phyloP scores from a whole-genome alignment of 768 basidiomycete genomes.

The Suillus americanus region DNA sequence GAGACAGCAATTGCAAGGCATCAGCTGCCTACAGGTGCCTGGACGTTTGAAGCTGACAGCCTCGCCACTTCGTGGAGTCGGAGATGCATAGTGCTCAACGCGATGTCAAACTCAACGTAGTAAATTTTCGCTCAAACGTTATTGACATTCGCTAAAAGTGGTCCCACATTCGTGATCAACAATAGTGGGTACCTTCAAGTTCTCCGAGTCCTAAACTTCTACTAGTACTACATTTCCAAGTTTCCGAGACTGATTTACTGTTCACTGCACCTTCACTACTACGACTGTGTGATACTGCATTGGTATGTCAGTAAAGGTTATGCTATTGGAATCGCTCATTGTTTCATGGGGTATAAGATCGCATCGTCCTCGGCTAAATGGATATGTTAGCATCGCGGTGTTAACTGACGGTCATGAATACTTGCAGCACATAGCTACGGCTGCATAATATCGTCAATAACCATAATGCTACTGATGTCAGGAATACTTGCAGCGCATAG shows the following conservation, averaged over 20 bases:
- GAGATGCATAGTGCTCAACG: too few relatives aligned
- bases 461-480: too few relatives aligned
- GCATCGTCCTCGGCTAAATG: neutral
- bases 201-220: neutral
- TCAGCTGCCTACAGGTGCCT: too few relatives aligned
- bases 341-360: too few relatives aligned
- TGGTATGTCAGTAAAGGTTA: neutral
- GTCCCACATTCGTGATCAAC: neutral
- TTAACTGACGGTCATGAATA: neutral
- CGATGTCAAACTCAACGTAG: neutral
- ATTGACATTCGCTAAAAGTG: neutral
- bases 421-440: neutral
- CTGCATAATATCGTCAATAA: too few relatives aligned
- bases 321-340: neutral
- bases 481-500: too few relatives aligned
- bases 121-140: neutral
- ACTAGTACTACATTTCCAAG: neutral
- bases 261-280: too few relatives aligned
- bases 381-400: neutral
- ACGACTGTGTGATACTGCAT: too few relatives aligned
- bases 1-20: too few relatives aligned
- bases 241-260: neutral
- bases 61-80: too few relatives aligned
- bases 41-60: too few relatives aligned
- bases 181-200: neutral